phyloP scores from a whole-genome alignment of 331 rosid genomes.

The Quercus phellos region DNA sequence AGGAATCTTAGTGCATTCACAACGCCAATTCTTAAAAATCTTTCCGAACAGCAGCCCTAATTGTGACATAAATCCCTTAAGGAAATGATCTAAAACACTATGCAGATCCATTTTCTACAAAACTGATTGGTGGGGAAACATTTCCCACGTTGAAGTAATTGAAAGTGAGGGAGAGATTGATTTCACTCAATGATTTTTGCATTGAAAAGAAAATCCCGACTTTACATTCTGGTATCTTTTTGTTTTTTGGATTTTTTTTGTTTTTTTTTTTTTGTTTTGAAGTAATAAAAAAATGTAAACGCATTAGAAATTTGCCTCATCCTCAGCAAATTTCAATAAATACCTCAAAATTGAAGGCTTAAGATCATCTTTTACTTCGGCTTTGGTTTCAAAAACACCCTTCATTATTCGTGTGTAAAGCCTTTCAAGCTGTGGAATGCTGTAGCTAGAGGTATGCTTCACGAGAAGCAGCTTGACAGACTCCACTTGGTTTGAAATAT shows the following conservation, averaged over 20 bases:
- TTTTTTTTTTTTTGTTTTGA: constrained; percentile 4
- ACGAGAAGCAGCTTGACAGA: constrained; percentile 48
- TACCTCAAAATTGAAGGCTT: constrained; percentile 59
- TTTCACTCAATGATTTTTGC: constrained; percentile 33
- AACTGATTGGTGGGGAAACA: neutral
- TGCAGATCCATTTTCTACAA: neutral
- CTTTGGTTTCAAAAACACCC: constrained; percentile 67
- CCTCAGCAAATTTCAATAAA: constrained; percentile 46
- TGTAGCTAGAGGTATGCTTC: constrained; percentile 49
- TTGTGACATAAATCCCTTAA: neutral
- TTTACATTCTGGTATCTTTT: constrained; percentile 40
- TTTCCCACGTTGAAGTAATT: neutral
- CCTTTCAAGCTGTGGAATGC: constrained; percentile 85
- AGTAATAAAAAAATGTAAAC: constrained; percentile 3
- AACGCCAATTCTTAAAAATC: neutral
- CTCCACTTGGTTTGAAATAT: constrained; percentile 50
- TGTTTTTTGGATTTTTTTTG: constrained; percentile 19
- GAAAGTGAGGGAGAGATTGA: neutral
- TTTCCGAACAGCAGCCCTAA: neutral
- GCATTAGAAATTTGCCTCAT: constrained; percentile 41
- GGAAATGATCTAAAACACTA: neutral
- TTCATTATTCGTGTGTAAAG: constrained; percentile 84
- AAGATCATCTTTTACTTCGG: constrained; percentile 40
- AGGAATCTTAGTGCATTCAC: neutral
- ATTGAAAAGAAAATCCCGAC: constrained; percentile 45